These are phyloP conservation scores for Endogone sp. DNA, from an alignment of 192 early-diverging fungal genomes.

Conservation along the genomic window DNA sequence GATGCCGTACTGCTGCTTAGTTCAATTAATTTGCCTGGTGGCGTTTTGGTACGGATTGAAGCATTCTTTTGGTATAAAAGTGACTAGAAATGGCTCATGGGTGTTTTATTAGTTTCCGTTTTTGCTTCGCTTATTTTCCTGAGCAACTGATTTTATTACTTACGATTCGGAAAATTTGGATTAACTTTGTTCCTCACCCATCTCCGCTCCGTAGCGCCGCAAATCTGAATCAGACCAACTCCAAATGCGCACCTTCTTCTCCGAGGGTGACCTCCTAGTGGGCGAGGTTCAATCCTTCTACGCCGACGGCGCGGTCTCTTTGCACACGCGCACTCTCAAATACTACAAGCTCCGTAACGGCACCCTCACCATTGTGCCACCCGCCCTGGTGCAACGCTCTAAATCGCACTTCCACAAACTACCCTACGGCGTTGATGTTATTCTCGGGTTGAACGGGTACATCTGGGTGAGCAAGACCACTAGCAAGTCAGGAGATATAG, in stretches of 20 bases:
- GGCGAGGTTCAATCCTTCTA: slow-evolving; percentile 61
- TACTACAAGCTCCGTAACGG: slow-evolving; percentile 69
- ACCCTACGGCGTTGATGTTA: slow-evolving; percentile 87
- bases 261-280: slow-evolving; percentile 92
- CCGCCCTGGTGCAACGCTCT: slow-evolving; percentile 83
- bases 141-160: background rate
- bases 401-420: slow-evolving; percentile 95
- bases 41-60: slow-evolving; percentile 72
- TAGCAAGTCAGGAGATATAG: slow-evolving; percentile 15
- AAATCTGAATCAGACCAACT: slow-evolving; percentile 96
- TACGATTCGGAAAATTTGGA: background rate
- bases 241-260: slow-evolving; percentile 93
- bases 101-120: too few relatives aligned
- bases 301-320: slow-evolving; percentile 77
- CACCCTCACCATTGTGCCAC: slow-evolving; percentile 83
- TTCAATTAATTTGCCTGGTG: slow-evolving; percentile 92
- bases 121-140: background rate
- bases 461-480: slow-evolving; percentile 86
- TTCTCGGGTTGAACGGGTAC: slow-evolving; percentile 95
- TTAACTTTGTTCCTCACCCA: background rate
- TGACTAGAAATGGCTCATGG: too few relatives aligned
- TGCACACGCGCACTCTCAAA: slow-evolving; percentile 83
- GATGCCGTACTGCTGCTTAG: slow-evolving; percentile 86
- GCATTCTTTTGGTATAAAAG: too few relatives aligned
- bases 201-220: slow-evolving; percentile 52